Evolutionary conservation across 495 filamentous ascomycete species (phyloP), one percentile per base, ranked within the genome.

Genomic region (Podospora bellae-mahoneyi): DNA sequence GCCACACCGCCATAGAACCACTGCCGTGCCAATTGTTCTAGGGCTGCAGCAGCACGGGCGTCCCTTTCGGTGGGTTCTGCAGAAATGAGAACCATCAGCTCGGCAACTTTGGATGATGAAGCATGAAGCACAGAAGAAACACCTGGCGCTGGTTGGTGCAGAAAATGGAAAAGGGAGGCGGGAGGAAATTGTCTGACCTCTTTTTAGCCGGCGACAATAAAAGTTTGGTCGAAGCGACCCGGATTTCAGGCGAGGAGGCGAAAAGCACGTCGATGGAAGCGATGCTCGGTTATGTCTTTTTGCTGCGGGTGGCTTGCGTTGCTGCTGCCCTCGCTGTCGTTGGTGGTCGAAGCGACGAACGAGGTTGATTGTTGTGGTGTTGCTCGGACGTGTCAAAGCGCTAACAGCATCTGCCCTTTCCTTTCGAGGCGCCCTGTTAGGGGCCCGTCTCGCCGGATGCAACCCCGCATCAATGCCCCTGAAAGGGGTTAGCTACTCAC

Each of bases 231-330:
- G 56, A 58, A 58, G 19, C 56, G 56, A 58, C 56, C 56, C 56
- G 23, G 56, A 58, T 27, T 58, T 18, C 56, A 58, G 56, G n/a
- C 56, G 56, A 20, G n/a, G 56, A 58, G 56, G 56, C 56, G 56
- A 27, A 20, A 58, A 18, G 56, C n/a, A 58, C 20, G 1, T 58
- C 19, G 56, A n/a, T 27, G 56, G 56, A 58, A 58, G 56, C 56
- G 56, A 58, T 58, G 56, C 56, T 58, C 56, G 56, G 30, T 32
- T 32, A 32, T 7, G 30, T 32, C 1, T 4, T 32, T 13, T 18
- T 58, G 6, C 9, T 48, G 2, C 39, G 54, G 10, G 54, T 20
- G 16, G 16, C 54, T 32, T 32, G 30, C 7, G 30, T 4, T 32
- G 30, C 0, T 58, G 9, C 6, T 48, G 7, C 39, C 9, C 2